Percentiles rank a stretch among this genome's conserved stretches.
Evolutionary conservation across 2,329 filamentous ascomycete species (phyloP).

Genomic region (Fusarium sp.): DNA sequence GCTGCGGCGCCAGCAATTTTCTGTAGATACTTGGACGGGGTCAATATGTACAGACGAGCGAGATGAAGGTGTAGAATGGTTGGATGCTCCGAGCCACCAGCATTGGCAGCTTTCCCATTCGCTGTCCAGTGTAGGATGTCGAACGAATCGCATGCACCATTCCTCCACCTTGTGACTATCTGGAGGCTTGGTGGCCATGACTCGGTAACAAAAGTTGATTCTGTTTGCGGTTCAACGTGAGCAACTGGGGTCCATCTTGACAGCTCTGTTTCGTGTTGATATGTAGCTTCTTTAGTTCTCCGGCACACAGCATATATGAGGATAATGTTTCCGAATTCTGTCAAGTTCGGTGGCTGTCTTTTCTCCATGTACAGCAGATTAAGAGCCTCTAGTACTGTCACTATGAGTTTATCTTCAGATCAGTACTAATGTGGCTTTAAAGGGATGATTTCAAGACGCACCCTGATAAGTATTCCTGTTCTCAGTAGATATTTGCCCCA

Average conservation of each 20-base stretch:
- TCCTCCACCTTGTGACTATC: constrained; percentile 39
- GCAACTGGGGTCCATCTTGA: constrained; percentile 35
- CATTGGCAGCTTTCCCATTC: constrained; percentile 32
- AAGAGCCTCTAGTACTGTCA: constrained; percentile 28
- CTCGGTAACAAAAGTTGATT: constrained; percentile 8
- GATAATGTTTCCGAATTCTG: constrained; percentile 31
- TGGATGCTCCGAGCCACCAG: constrained; percentile 37
- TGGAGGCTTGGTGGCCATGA: constrained; percentile 32
- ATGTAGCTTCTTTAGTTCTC: constrained; percentile 27
- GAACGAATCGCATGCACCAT: constrained; percentile 38
- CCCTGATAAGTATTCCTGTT: constrained; percentile 1
- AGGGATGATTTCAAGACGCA: background rate
- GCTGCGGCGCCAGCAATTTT: constrained; percentile 10
- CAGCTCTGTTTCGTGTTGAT: constrained; percentile 24
- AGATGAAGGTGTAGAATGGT: constrained; percentile 41
- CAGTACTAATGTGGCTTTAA: background rate
- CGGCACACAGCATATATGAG: constrained; percentile 33
- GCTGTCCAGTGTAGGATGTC: constrained; percentile 42
- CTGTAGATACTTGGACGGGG: constrained; percentile 32
- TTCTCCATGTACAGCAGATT: constrained; percentile 39
- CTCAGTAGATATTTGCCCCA: background rate
- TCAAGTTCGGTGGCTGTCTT: constrained; percentile 26
- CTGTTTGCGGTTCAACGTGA: constrained; percentile 23
- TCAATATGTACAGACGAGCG: constrained; percentile 33
- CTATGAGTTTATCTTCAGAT: constrained; percentile 1